Base-by-base conservation (phyloP, 2,329 filamentous ascomycete species). In the Alternaria hordeiaustralica region DNA sequence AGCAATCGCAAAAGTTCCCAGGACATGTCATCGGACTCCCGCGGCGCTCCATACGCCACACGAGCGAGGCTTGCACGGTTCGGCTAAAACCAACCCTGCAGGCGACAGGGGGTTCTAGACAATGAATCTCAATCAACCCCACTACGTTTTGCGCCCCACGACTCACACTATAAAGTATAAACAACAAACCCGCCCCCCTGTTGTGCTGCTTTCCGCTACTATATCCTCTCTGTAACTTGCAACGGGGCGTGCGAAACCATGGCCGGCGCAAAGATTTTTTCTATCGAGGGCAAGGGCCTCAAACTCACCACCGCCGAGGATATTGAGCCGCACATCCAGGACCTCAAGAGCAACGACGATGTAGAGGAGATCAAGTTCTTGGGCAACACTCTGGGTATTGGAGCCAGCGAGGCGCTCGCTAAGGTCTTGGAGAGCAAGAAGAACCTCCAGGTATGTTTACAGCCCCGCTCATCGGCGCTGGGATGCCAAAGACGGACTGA, bases 301-400 rank as follows among this genome's bases (percentile, higher is more conserved):
- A 97, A 97, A 86, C 92, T 99, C 77, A 90, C 96, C 84, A 93
- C 90, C 44, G 93, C 92, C 55, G 91, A 89, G 69, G 94, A 98
- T 81, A 87, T 98, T 65, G 92, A 96, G 80, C 85, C 92, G 70
- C 90, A 97, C 80, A 92, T 97, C 76, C 87, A 90, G 71, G 86
- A 88, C 54, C 88, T 99, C 65, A 85, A 88, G 67, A 87, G 89
- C 62, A 90, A 89, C 82, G 82, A 87, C 60, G 87, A 94, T 75
- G 87, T 96, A 61, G 93, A 96, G 78, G 94, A 97, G 81, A 89
- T 99, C 70, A 89, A 89, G 71, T 86, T 99, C 50, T 86, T 93
- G 60, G 96, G 95, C 66, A 99, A 99, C 84, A 98, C 96, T 2
- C 85, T 98, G 55, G 96, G 96, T 57, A 89, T 97, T 58, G 92